These are phyloP conservation scores for Sporothrix humicola DNA, from an alignment of 2,329 filamentous ascomycete species.

Conservation along the genomic window DNA sequence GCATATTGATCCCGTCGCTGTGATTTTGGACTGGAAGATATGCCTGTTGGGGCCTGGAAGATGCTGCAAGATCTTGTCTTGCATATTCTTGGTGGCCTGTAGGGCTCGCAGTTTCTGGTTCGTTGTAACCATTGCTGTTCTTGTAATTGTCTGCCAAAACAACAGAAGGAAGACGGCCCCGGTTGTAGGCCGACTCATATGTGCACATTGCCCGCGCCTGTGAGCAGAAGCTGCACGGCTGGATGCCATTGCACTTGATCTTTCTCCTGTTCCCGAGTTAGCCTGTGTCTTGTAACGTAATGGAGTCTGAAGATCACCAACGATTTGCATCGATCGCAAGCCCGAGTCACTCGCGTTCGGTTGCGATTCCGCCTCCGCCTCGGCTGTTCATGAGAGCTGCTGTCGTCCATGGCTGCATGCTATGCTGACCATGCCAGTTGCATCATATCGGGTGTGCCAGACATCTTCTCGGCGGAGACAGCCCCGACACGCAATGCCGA, in stretches of 20 bases:
- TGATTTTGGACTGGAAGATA: not conserved
- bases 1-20: not conserved
- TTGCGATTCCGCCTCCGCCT: slow-evolving; percentile 2
- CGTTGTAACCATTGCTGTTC: not conserved
- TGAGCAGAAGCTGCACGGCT: slow-evolving; percentile 24
- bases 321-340: slow-evolving; percentile 15
- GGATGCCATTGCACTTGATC: slow-evolving; percentile 30
- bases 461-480: slow-evolving; percentile 1
- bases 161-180: slow-evolving; percentile 15
- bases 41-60: not conserved
- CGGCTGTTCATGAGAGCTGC: not conserved
- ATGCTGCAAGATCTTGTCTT: not conserved
- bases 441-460: not conserved
- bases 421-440: not conserved
- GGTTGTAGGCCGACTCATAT: slow-evolving; percentile 25
- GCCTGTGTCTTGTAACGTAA: not conserved
- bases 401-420: not conserved
- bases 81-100: not conserved
- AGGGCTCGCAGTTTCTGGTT: not conserved
- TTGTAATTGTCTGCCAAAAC: not conserved
- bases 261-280: slow-evolving; percentile 10
- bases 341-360: not conserved
- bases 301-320: not conserved
- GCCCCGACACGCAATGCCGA: not conserved
- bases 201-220: slow-evolving; percentile 16